Base-by-base conservation (phyloP, 1,284 basidiomycete genomes). In the Anthracocystis walkeri region DNA sequence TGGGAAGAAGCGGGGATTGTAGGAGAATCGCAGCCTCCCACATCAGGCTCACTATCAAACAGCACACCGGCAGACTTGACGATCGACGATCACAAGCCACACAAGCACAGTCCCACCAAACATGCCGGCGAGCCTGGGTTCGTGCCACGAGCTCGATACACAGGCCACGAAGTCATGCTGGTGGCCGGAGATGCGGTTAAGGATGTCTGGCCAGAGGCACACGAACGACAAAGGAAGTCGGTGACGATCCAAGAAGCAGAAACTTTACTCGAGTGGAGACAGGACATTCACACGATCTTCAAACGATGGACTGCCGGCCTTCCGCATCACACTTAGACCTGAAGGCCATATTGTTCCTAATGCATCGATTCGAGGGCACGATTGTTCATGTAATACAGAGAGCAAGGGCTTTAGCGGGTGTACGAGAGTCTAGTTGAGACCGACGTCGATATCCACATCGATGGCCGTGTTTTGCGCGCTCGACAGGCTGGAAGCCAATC, bases 401-500 rank as follows among this genome's bases (percentile, higher is more conserved):
- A 44, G 35, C 16, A 44, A 31, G 5, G 20, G 4, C n/a, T 40
- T 33, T 12, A 40, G 14, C 16, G 35, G 16, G 14, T 48, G 25
- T 52, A 33, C 42, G 31, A 2, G 31, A 21, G 8, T 58, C 61
- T 68, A 76, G 29, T 62, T 76, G 65, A 76, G 74, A 31, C 71
- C 74, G 5, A 76, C 62, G 51, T 74, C 71, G 41, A 74, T 65
- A 21, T 76, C 74, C n/a, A 76, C 69, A 33, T 76, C 74, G 31
- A 76, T 71, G 14, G 74, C 65, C 7, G 65, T 38, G 27, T 44
- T 65, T 57, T 77, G 70, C 25, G 55, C 64, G 44, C 66, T 58
- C 29, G 78, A 84, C 56, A 86, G 65, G 25, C 80, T 81, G 31
- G 78, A 80, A 7, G 86, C 83, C 29, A 87, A 67, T 49, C 86